These are phyloP conservation scores for Tuber microsphaerosporum DNA, from an alignment of 495 filamentous ascomycete species.

Conservation along the genomic window DNA sequence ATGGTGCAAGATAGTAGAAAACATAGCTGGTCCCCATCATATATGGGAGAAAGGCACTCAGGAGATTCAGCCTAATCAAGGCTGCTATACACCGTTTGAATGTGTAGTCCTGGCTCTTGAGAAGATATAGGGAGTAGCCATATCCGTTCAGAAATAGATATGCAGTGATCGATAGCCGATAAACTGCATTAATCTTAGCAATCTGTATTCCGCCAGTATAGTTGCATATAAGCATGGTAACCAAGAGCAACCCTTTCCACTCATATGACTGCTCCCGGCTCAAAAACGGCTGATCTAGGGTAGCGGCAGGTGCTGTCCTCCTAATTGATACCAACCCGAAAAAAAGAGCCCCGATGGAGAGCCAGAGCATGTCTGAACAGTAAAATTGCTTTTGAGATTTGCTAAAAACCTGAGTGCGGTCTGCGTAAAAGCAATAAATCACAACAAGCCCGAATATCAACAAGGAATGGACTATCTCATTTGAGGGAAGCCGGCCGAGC, in stretches of 20 bases:
- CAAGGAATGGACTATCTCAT: slow-evolving; percentile 34
- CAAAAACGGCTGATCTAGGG: slow-evolving; percentile 43
- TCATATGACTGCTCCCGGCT: slow-evolving; percentile 54
- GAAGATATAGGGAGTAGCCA: slow-evolving; percentile 54
- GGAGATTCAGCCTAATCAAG: slow-evolving; percentile 52
- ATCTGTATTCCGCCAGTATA: slow-evolving; percentile 48
- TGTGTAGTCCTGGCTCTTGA: slow-evolving; percentile 52
- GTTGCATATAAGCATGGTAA: slow-evolving; percentile 53
- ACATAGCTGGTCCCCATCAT: slow-evolving; percentile 54
- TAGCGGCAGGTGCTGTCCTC: slow-evolving; percentile 25
- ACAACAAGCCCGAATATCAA: slow-evolving; percentile 44
- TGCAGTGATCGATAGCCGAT: slow-evolving; percentile 53
- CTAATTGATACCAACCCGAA: slow-evolving; percentile 45
- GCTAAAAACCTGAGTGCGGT: slow-evolving; percentile 52
- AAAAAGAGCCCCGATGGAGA: slow-evolving; percentile 41
- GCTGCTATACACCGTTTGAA: slow-evolving; percentile 47
- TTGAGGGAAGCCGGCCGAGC: slow-evolving; percentile 30
- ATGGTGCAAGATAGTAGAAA: slow-evolving; percentile 56
- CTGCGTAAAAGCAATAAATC: slow-evolving; percentile 52
- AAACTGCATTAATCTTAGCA: slow-evolving; percentile 50
- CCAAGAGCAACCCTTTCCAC: slow-evolving; percentile 61
- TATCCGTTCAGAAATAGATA: slow-evolving; percentile 60
- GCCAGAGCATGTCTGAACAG: slow-evolving; percentile 43
- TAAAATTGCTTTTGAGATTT: slow-evolving; percentile 53
- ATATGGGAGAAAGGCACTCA: slow-evolving; percentile 51